Base-by-base conservation (phyloP, 306 rosid genomes). In the Crotalaria pallida region DNA sequence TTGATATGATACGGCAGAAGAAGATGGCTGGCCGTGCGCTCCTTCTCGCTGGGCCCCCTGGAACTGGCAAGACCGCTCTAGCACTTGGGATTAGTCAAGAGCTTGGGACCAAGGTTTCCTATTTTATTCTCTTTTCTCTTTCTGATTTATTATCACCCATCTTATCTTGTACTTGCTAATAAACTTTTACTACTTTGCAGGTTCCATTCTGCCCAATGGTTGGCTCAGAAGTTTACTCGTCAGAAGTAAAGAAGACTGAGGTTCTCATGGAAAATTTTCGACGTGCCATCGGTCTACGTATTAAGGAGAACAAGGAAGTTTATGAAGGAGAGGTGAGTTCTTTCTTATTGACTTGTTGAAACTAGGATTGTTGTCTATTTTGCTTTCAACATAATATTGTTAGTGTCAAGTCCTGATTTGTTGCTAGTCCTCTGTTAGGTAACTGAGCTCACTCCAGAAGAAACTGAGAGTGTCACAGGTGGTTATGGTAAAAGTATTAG, bases 201-300 rank as follows among this genome's bases (percentile, higher is more conserved):
- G 98, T 90, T 61, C 98, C 97, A 6, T 94, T 94, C 79, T 90
- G 98, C 77, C 98, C 98, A 0, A 94, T 94, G 98, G 98, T 94
- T 58, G 98, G 98, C 4, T 94, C 97, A 1, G 98, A 94, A 81
- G 98, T 94, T 6, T 94, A 94, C 73, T 94, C 98, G 15, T 84
- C 97, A 0, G 98, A 94, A 82, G 98, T 94, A 12, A 94, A 94
- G 88, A 94, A 94, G 83, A 94, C 97, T 1, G 98, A 88, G 87
- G 92, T 94, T 77, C 81, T 94, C 45, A 94, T 88, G 98, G 98
- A 94, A 75, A 88, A 94, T 80, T 90, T 90, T 67, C 73, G 98
- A 43, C 83, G 96, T 71, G 91, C 98, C 55, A 94, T 94, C 71
- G 97, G 98, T 65, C 76, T 93, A 27, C 93, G 93, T 13, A 93